Base-by-base conservation (phyloP, 2,329 filamentous ascomycete genomes). In the Monascus ruber region DNA sequence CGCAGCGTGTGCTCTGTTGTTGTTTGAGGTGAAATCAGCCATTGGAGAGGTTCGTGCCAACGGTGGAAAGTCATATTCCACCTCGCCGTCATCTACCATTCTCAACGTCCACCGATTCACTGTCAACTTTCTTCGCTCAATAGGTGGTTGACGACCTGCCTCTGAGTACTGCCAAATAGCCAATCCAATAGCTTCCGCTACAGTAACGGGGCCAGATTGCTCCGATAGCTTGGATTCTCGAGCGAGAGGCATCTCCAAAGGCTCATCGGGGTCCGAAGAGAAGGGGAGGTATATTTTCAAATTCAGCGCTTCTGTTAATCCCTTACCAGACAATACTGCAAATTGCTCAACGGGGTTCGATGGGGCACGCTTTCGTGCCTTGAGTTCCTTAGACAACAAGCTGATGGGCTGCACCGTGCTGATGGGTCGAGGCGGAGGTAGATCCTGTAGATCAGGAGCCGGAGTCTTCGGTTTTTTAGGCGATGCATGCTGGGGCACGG, bases 61-160 rank as follows among this genome's bases (percentile, higher is more conserved):
- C 1, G 77, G 68, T 5, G 77, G 76, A 45, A 81, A 81, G 50
- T 81, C 77, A 49, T 74, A 77, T 42, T 81, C 77, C 2, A 81
- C 73, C 50, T 81, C 77, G 5, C 74, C 77, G 48, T 81, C 77
- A 47, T 81, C 77, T 6, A 79, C 75, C 71, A 81, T 80, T n/a
- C 77, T 69, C 38, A 81, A 58, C 25, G 75, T 73, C 77, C 77
- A 81, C 42, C 69, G 65, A 47, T 81, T 80, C 42, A 80, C 72
- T 39, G 73, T 76, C 39, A 72, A 58, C 45, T 77, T 74, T 25
- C 67, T 64, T 2, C 59, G 59, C 5, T 67, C 60, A 6, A 81
- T 60, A 1, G 66, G 46, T 6, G 77, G 77, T 41, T 76, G 66
- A 7, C 71, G 59, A 5, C 67, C 65, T 47, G 79, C 74, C 50